Conservation (phyloP, 345 rosid species). For the Alliaria petiolata region DNA sequence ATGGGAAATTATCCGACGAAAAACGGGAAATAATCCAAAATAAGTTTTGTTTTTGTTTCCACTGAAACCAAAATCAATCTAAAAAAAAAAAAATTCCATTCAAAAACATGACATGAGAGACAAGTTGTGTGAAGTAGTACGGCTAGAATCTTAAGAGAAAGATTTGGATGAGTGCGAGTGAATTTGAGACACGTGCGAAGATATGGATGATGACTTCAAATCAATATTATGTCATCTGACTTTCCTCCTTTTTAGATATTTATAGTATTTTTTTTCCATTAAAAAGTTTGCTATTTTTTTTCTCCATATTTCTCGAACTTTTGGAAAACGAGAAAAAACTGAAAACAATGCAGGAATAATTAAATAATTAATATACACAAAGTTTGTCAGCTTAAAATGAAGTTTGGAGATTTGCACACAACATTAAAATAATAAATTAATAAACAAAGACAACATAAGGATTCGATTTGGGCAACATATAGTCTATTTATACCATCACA, state of each 20-base stretch:
- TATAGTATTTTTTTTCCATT: not conserved
- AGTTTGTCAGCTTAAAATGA: conserved; percentile 14
- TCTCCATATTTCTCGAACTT: not conserved
- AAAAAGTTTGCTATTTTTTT: not conserved
- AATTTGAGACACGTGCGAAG: conserved; percentile 27
- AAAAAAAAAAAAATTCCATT: not conserved
- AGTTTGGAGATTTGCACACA: conserved; percentile 1
- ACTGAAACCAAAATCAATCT: conserved; percentile 1
- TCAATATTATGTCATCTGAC: conserved; percentile 20
- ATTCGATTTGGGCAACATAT: not conserved
- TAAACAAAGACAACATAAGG: not conserved
- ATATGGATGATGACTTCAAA: conserved; percentile 33
- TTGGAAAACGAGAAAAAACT: not conserved
- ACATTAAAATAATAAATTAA: not conserved
- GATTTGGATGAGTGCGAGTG: conserved; percentile 21
- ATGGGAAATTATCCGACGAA: not conserved
- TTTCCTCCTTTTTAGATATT: not conserved
- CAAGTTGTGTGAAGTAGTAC: conserved; percentile 25
- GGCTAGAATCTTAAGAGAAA: conserved; percentile 25
- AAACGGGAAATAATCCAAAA: not conserved
- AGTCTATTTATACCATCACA: conserved; percentile 5
- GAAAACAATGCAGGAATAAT: not conserved
- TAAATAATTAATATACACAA: not conserved
- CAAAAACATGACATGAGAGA: conserved; percentile 25
- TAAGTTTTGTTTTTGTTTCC: not conserved